Percentiles rank a stretch among this genome's conserved stretches.
phyloP scores from a whole-genome alignment of 495 filamentous ascomycete genomes.

The Aspergillus biplanus region DNA sequence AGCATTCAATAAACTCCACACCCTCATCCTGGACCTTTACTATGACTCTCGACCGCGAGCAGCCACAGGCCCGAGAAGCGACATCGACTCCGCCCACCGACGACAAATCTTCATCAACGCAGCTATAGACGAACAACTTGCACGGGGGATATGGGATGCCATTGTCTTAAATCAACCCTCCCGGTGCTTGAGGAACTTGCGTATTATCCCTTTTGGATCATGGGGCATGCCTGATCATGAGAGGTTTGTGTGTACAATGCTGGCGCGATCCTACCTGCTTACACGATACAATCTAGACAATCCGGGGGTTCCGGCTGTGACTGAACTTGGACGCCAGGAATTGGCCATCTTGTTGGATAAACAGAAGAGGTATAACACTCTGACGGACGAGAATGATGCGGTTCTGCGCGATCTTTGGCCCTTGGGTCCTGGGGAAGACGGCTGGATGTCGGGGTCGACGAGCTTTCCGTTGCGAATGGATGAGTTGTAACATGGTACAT shows the following conservation, averaged over 20 bases:
- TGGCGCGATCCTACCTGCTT: background rate
- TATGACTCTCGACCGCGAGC: background rate
- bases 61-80: background rate
- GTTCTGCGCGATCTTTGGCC: background rate
- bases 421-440: background rate
- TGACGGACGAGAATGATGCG: background rate
- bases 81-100: background rate
- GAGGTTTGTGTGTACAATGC: background rate
- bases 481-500: no score
- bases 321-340: background rate
- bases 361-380: background rate
- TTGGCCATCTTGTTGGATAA: background rate
- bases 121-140: background rate
- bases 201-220: background rate
- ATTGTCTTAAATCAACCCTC: slow-evolving; percentile 25
- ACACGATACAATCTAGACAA: background rate
- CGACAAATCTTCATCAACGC: slow-evolving; percentile 9
- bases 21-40: slow-evolving; percentile 8
- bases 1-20: background rate
- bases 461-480: no score
- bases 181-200: background rate
- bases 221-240: background rate
- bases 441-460: no score
- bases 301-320: background rate
- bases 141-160: background rate